Conservation (phyloP, 257 asterid genomes). For the Ilex asprella region DNA sequence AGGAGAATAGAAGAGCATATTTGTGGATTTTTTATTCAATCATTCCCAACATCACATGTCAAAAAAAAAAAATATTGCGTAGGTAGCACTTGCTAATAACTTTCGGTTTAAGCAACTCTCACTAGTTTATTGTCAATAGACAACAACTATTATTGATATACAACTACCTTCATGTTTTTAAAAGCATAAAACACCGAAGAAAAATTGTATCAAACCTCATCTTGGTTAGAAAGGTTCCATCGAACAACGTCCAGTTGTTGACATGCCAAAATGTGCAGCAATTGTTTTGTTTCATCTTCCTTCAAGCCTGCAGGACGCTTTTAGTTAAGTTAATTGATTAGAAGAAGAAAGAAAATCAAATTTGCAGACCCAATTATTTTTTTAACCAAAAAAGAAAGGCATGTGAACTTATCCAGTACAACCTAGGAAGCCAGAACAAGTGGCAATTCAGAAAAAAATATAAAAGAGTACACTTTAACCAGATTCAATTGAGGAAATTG, state of each 20-base stretch:
- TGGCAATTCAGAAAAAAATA: too few relatives aligned
- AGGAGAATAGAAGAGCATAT: too few relatives aligned
- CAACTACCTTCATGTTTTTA: constrained; percentile 3
- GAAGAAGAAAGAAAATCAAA: constrained; percentile 2
- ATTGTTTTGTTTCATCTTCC: constrained; percentile 75
- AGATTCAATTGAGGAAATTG: too few relatives aligned
- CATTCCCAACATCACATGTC: too few relatives aligned
- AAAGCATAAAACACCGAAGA: constrained; percentile 10
- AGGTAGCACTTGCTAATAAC: too few relatives aligned
- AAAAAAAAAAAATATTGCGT: too few relatives aligned
- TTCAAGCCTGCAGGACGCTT: constrained; percentile 26
- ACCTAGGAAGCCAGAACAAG: neutral
- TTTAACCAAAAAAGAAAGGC: neutral
- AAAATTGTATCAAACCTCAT: constrained; percentile 49
- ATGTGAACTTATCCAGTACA: neutral
- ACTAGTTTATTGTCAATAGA: too few relatives aligned
- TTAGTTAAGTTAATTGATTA: constrained; percentile 11
- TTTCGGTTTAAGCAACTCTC: too few relatives aligned
- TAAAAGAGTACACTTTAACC: too few relatives aligned
- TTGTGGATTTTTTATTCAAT: too few relatives aligned
- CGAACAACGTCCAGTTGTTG: constrained; percentile 74
- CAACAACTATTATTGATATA: too few relatives aligned
- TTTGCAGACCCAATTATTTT: neutral
- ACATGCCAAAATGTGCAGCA: constrained; percentile 53
- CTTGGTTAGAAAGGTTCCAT: constrained; percentile 83